A percentile compares a stretch with the other conserved stretches of the same genome.
phyloP scores from a whole-genome alignment of 2,329 filamentous ascomycete genomes.

The Pezicula neosporulosa region DNA sequence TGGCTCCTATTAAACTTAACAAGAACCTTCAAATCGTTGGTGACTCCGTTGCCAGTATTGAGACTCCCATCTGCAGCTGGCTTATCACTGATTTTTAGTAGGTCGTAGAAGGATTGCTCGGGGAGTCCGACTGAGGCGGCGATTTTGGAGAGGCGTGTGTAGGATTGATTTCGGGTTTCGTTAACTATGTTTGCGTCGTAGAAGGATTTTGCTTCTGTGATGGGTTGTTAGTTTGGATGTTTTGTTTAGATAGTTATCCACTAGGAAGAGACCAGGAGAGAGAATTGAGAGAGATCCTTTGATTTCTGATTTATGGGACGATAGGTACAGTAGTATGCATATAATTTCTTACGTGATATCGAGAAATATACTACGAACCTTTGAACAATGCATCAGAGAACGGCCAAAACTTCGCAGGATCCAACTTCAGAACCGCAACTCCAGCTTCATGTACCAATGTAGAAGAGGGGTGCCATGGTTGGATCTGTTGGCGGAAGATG shows the following conservation, averaged over 20 bases:
- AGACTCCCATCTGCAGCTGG: constrained; percentile 62
- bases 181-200: constrained; percentile 84
- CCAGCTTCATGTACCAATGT: constrained; percentile 80
- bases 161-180: constrained; percentile 82
- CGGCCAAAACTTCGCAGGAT: constrained; percentile 71
- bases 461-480: constrained; percentile 91
- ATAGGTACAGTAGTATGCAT: no score
- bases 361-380: constrained; percentile 13
- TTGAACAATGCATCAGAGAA: constrained; percentile 67
- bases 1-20: constrained; percentile 77
- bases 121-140: constrained; percentile 65
- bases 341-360: no score
- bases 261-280: neutral
- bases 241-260: neutral
- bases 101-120: constrained; percentile 62
- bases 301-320: no score
- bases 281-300: neutral
- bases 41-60: constrained; percentile 80
- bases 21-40: constrained; percentile 78
- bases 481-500: constrained; percentile 87
- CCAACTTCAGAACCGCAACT: constrained; percentile 70
- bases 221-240: constrained; percentile 28
- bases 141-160: constrained; percentile 73
- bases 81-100: constrained; percentile 68
- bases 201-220: constrained; percentile 68